Conservation (phyloP, 2,329 filamentous ascomycete species). For the Falciphora oryzae region DNA sequence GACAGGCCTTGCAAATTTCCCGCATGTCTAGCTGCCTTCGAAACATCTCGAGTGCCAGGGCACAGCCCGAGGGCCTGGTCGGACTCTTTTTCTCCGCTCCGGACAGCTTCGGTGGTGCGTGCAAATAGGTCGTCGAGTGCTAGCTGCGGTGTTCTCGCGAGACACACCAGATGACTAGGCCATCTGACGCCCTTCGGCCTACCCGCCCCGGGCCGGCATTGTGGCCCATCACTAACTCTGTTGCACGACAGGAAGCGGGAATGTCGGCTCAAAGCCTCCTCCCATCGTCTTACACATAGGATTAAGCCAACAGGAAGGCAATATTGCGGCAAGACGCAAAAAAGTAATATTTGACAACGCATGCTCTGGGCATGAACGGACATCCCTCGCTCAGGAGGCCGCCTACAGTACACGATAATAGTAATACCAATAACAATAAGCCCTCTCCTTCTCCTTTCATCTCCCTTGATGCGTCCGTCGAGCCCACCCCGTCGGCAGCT, state of each 20-base stretch:
- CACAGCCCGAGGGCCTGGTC: too few relatives aligned
- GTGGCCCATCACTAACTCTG: not conserved
- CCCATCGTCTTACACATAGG: not conserved
- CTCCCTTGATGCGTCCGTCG: not conserved
- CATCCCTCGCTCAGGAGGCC: too few relatives aligned
- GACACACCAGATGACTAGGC: too few relatives aligned
- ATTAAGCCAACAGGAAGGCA: too few relatives aligned
- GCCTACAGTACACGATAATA: not conserved
- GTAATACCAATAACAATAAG: not conserved
- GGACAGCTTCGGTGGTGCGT: too few relatives aligned
- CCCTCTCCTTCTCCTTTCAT: too few relatives aligned
- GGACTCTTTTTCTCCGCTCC: not conserved
- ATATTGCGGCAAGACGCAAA: not conserved
- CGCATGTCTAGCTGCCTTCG: not conserved
- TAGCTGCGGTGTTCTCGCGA: too few relatives aligned
- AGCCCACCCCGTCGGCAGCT: not conserved
- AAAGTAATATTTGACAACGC: not conserved
- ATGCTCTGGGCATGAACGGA: not conserved
- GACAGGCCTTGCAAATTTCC: not conserved
- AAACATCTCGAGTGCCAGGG: not conserved
- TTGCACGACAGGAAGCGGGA: not conserved
- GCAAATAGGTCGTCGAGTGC: too few relatives aligned
- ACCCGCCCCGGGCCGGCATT: not conserved
- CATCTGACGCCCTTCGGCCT: not conserved
- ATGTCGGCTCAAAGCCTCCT: not conserved